Percentiles rank a stretch among this genome's conserved stretches.
Conservation (phyloP, 495 filamentous ascomycete species). For the Pseudotulostoma volvatum region DNA sequence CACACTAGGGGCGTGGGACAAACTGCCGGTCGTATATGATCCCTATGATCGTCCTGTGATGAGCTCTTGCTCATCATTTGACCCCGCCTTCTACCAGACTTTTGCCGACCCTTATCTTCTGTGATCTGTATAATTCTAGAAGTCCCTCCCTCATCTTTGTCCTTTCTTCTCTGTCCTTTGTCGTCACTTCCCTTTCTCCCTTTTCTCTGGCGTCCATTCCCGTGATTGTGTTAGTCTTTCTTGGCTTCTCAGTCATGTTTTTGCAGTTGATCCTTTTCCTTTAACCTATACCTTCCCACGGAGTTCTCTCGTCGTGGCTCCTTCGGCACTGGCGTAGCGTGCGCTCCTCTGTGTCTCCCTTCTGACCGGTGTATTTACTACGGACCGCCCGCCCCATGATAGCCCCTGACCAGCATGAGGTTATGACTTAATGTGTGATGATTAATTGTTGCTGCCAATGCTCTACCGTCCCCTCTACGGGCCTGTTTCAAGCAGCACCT, state of each 20-base stretch:
- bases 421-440: not conserved
- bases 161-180: conserved; percentile 3
- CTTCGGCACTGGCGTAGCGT: conserved; percentile 4
- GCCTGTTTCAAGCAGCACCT: too few relatives aligned
- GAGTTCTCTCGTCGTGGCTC: conserved; percentile 8
- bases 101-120: conserved; percentile 6
- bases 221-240: too few relatives aligned
- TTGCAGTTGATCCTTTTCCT: conserved; percentile 1
- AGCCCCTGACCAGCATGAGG: too few relatives aligned
- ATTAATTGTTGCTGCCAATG: not conserved
- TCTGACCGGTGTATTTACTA: too few relatives aligned
- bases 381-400: not conserved
- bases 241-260: too few relatives aligned
- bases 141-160: conserved; percentile 3
- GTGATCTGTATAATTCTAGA: too few relatives aligned
- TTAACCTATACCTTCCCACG: not conserved
- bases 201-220: too few relatives aligned
- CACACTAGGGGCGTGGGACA: conserved; percentile 13
- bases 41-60: conserved; percentile 10
- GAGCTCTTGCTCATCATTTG: conserved; percentile 15
- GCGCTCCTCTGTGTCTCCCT: not conserved
- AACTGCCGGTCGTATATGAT: conserved; percentile 12
- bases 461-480: not conserved
- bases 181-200: conserved; percentile 1
- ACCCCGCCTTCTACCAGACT: conserved; percentile 18